Conservation (phyloP, 1,139 yeast genomes). For the Suhomyces atakaporum region DNA sequence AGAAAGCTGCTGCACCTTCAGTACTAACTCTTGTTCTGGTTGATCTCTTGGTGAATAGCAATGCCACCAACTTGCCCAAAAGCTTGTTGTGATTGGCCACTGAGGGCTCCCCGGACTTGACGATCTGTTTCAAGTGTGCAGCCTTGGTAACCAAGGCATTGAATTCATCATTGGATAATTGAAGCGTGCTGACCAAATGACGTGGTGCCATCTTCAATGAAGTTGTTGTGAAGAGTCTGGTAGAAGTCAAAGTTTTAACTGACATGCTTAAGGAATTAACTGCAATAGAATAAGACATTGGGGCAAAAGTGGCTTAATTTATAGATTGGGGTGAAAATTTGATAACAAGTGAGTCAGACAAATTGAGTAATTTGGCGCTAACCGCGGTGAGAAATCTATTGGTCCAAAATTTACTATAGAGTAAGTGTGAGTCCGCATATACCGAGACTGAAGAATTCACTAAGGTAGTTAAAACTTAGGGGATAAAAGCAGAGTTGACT, state of each 20-base stretch:
- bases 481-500: no score
- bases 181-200: constrained; percentile 79
- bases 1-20: constrained; percentile 91
- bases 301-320: constrained; percentile 7
- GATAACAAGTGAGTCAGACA: constrained; percentile 17
- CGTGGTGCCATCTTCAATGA: constrained; percentile 41
- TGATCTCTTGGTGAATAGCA: constrained; percentile 85
- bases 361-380: constrained; percentile 20
- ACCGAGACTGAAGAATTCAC: no score
- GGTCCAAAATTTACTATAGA: constrained; percentile 10
- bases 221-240: constrained; percentile 14
- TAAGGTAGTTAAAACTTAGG: no score
- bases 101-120: constrained; percentile 52
- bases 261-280: constrained; percentile 9
- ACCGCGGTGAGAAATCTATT: constrained; percentile 27
- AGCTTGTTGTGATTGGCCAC: constrained; percentile 55
- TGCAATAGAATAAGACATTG: background rate
- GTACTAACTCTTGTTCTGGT: constrained; percentile 93
- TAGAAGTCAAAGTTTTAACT: constrained; percentile 9
- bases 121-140: constrained; percentile 54
- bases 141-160: constrained; percentile 69
- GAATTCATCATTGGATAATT: constrained; percentile 70
- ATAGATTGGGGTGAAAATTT: constrained; percentile 9
- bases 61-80: constrained; percentile 78
- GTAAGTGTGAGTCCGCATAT: constrained; percentile 3